Base-by-base conservation (phyloP, 495 filamentous ascomycete genomes). In the Lindgomyces ingoldianus region DNA sequence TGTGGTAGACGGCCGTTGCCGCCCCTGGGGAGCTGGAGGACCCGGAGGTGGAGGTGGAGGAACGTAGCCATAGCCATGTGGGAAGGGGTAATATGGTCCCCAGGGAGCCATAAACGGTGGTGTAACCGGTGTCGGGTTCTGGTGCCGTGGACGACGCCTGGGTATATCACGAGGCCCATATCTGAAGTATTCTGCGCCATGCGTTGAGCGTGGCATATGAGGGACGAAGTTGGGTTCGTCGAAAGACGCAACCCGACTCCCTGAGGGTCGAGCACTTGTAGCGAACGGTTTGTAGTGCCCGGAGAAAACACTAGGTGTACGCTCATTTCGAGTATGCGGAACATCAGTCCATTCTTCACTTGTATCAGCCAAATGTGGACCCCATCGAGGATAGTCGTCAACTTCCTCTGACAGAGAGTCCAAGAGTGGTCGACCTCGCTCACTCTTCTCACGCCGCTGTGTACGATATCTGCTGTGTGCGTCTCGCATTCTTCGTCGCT, bases 321-420 rank as follows among this genome's bases (percentile, higher is more conserved):
- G 75, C 49, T 72, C 74, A 65, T 65, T 71, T 8, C 57, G 57
- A 10, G 68, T 50, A 16, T 58, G 42, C 39, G 59, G 64, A 10
- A 65, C 41, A 46, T 71, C 64, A 18, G 54, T 41, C 68, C 68
- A 71, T 56, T 64, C 64, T 0, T 42, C 19, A 27, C 64, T 67
- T 29, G 69, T 56, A n/a, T 69, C 67, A 16, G 67, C 68, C n/a
- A 65, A 66, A 21, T 67, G 74, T 25, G 61, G 62, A 22, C 25
- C 50, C 22, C 70, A 71, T 54, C 68, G 64, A 52, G 62, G 68
- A 59, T 76, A 74, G 52, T 77, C 75, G 54, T 77, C 74, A 61
- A 73, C 65, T 14, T 22, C 55, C 55, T 73, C 73, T 69, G n/a
- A n/a, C n/a, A n/a, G n/a, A 76, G 60, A 59, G 66, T 73, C 73